These are phyloP conservation scores for Sophora flavescens DNA, from an alignment of 306 rosid species.

Conservation along the genomic window DNA sequence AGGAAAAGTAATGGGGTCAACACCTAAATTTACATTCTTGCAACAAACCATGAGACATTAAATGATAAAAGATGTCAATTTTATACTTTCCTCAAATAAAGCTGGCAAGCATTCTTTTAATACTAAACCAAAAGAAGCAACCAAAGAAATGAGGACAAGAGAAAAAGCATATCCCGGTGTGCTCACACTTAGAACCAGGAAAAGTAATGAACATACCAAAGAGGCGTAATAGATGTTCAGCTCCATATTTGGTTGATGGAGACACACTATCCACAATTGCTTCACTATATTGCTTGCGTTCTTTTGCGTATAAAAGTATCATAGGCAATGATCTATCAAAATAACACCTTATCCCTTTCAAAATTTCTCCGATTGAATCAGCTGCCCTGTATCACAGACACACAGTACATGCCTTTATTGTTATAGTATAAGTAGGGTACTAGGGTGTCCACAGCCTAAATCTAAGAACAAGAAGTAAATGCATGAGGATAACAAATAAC, in stretches of 20 bases:
- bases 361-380: constrained; percentile 80
- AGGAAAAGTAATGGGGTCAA: constrained; percentile 15
- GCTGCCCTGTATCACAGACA: constrained; percentile 61
- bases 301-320: constrained; percentile 90
- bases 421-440: constrained; percentile 41
- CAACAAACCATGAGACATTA: constrained; percentile 14
- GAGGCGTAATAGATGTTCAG: constrained; percentile 94
- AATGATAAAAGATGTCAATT: constrained; percentile 10
- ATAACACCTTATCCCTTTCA: constrained; percentile 92
- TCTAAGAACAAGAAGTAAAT: constrained; percentile 6
- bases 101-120: constrained; percentile 25
- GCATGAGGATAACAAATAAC: constrained; percentile 11
- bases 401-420: constrained; percentile 35
- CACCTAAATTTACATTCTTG: constrained; percentile 24
- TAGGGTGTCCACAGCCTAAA: constrained; percentile 32
- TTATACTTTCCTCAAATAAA: constrained; percentile 33
- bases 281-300: constrained; percentile 85
- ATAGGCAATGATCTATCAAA: constrained; percentile 91
- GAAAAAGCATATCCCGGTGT: neutral
- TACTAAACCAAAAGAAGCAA: constrained; percentile 19
- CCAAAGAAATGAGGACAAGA: constrained; percentile 14
- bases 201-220: constrained; percentile 71
- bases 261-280: constrained; percentile 65
- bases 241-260: constrained; percentile 90
- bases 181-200: constrained; percentile 24